A percentile compares a stretch with the other conserved stretches of the same genome.
These are phyloP conservation scores for Alternaria panax DNA, from an alignment of 2,329 filamentous ascomycete genomes.

Conservation along the genomic window DNA sequence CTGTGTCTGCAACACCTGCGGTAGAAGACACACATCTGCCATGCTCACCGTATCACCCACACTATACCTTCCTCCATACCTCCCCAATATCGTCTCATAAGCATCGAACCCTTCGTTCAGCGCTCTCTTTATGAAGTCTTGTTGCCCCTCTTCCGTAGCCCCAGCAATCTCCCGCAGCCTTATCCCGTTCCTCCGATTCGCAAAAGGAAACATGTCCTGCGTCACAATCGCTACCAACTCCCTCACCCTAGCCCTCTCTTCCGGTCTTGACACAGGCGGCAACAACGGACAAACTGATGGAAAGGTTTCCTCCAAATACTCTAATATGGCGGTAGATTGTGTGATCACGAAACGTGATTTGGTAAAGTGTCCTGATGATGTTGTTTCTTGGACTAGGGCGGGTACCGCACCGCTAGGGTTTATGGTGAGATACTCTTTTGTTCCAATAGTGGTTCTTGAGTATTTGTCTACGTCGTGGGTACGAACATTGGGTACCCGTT, in stretches of 20 bases:
- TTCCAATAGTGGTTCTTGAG: constrained; percentile 52
- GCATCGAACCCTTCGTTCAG: constrained; percentile 63
- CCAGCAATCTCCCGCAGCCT: constrained; percentile 54
- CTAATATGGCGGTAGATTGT: background rate
- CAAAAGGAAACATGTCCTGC: constrained; percentile 67
- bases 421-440: constrained; percentile 61
- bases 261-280: constrained; percentile 52
- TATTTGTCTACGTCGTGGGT: constrained; percentile 63
- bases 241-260: constrained; percentile 59
- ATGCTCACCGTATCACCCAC: constrained; percentile 64
- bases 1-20: constrained; percentile 65
- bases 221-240: constrained; percentile 63
- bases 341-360: background rate
- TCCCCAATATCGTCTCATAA: constrained; percentile 58
- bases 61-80: constrained; percentile 59
- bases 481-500: constrained; percentile 50
- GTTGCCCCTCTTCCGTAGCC: constrained; percentile 27
- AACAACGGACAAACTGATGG: background rate
- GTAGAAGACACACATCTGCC: constrained; percentile 66
- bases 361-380: constrained; percentile 51
- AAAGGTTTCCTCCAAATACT: background rate
- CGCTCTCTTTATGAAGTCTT: constrained; percentile 32
- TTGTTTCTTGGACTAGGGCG: constrained; percentile 50
- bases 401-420: constrained; percentile 55
- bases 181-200: constrained; percentile 63